These are phyloP conservation scores for Coniochaeta sp. DNA, from an alignment of 2,329 filamentous ascomycete species.

Conservation along the genomic window DNA sequence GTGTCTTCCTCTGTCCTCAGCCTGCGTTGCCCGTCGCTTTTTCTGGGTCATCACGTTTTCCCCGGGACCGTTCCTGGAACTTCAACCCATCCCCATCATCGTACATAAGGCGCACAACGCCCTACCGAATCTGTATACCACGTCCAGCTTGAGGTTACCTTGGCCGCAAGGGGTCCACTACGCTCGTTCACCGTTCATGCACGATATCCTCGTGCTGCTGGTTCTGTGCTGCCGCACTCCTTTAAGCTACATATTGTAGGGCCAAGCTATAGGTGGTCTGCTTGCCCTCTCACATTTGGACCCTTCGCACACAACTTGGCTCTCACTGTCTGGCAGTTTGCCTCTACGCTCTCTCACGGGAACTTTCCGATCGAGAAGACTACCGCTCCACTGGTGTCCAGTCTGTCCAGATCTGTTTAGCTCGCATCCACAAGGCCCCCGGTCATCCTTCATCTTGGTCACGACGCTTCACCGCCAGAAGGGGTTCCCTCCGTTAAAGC, in stretches of 20 bases:
- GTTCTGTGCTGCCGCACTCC: constrained; percentile 19
- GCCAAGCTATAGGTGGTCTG: constrained; percentile 7
- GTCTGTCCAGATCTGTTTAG: not conserved
- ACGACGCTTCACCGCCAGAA: not conserved
- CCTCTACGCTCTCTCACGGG: not conserved
- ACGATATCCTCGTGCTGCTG: constrained; percentile 18
- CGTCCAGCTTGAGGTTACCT: constrained; percentile 2
- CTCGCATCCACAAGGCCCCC: not conserved
- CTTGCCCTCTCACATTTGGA: constrained; percentile 7
- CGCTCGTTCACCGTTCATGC: constrained; percentile 28
- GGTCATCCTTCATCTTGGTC: not conserved
- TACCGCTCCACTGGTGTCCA: not conserved
- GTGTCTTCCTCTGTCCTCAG: not conserved
- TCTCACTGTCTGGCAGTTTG: not conserved
- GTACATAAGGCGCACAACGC: constrained; percentile 1
- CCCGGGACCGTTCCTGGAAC: constrained; percentile 4
- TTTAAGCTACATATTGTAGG: constrained; percentile 20
- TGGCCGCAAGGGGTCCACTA: constrained; percentile 13
- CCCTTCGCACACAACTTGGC: constrained; percentile 5
- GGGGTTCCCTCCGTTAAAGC: not conserved
- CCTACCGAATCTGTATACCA: not conserved
- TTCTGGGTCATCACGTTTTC: not conserved
- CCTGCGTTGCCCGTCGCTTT: constrained; percentile 2
- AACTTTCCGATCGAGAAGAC: not conserved
- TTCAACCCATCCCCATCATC: constrained; percentile 4